Evolutionary conservation across 2,329 filamentous ascomycete genomes (phyloP), one percentile per base, ranked within the genome.

Genomic region (Cordyceps tenuipes): DNA sequence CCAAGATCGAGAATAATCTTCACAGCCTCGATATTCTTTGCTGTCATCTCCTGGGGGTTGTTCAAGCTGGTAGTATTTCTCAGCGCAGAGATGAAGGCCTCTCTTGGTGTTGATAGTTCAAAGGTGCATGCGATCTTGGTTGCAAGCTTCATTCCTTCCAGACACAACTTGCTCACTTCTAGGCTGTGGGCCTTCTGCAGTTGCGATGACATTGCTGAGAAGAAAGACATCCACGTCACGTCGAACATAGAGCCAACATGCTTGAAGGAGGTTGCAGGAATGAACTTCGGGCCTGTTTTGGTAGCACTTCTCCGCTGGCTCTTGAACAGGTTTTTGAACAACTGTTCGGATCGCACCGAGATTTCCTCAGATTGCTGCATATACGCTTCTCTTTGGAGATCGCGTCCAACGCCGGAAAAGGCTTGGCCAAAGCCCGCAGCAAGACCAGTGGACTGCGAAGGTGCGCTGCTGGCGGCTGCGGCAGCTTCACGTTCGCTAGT

Each of bases 221-320:
- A 88, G 73, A 97, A 95, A 10, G 93, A 96, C 93, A 97, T 99
- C 94, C 94, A 99, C 0, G 91, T 95, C 26, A 96, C 91, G 68
- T 96, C 92, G 69, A 99, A 97, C 94, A 99, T 99, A 0, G 94
- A 91, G 0, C 94, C 94, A 54, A 97, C 89, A 71, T 99, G 94
- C 67, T 91, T 93, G 71, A 91, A 92, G 0, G 92, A 97, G 1
- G 91, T 94, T 3, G 94, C 94, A 1, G 91, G 89, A 59, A 99
- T 95, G 73, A 94, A 99, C 78, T 86, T 75, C 79, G 87, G 67
- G 73, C 85, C 76, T 70, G 82, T 71, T 65, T 88, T 88, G 47
- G 88, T 77, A 1, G 90, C 85, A 62, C 90, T 94, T 68, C 86
- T 87, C 54, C 90, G 86, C 72, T 99, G 94, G 55, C 90, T 92